Evolutionary conservation across 1,284 basidiomycete species (phyloP), one percentile per base, ranked within the genome.

Genomic region (Austroboletus niveus): DNA sequence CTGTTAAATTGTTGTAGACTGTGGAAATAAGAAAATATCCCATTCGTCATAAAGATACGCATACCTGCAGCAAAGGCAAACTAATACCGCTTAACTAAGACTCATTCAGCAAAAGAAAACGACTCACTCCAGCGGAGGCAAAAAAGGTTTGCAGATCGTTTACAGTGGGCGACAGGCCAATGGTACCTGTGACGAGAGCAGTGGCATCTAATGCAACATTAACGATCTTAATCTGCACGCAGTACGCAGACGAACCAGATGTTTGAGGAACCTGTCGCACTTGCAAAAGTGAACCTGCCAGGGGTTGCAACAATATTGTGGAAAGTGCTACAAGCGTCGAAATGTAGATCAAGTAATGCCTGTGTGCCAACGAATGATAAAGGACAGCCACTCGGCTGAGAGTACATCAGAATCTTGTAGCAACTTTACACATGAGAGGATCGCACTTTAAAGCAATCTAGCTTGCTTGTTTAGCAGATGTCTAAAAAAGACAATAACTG

Each of bases 201-300:
- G 52, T 57, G 34, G 64, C 52, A 20, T 56, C 79, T 80, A 51
- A 48, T 29, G 31, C 4, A 10, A 45, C 8, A 22, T 65, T 10
- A 64, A 32, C 9, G 5, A 39, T 6, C 17, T 20, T n/a, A 24
- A 29, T 29, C 46, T 3, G 11, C 6, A 9, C 11, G 38, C 4
- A 8, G 15, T 9, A 4, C 15, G 36, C 22, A 27, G 29, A 53
- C 66, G 47, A 57, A 81, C 80, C 48, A 20, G 62, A 41, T 8
- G 66, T 60, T 40, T 75, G 62, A 14, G 68, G 54, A 14, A 70
- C 60, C 48, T 77, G 72, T 53, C 69, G 69, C 31, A 85, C 64
- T 54, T 80, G 75, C 54, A 85, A 78, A 30, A 85, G 70, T 7
- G 82, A 71, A 20, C 79, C 77, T 14, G 83, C 82, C 7, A 85